Evolutionary conservation across 208 protist species (phyloP).

Genomic region (Wallacemonas collosoma): DNA sequence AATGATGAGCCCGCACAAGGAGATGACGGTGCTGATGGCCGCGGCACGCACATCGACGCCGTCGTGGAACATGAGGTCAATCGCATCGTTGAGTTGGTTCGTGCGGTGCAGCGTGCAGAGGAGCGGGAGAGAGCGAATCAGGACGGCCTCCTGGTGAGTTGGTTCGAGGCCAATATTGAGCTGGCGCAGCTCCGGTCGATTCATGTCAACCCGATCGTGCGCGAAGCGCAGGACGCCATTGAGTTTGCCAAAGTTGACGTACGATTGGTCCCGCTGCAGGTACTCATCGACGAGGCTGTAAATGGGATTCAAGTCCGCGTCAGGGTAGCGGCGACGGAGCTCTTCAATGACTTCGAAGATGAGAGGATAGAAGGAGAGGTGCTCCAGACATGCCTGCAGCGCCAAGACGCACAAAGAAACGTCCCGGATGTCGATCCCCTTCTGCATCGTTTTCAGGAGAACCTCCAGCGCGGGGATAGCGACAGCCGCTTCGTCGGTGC

Average conservation of each 20-base stretch:
- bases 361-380: constrained; percentile 44
- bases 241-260: constrained; percentile 73
- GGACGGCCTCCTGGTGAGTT: constrained; percentile 32
- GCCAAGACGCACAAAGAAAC: constrained; percentile 30
- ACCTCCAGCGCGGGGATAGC: constrained; percentile 31
- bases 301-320: constrained; percentile 42
- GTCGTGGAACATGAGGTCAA: constrained; percentile 84
- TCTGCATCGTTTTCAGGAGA: constrained; percentile 27
- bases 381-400: constrained; percentile 46
- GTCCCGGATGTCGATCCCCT: constrained; percentile 27
- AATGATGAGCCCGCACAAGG: constrained; percentile 72
- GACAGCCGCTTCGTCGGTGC: constrained; percentile 36
- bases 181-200: constrained; percentile 36
- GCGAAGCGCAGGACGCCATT: constrained; percentile 75
- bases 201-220: constrained; percentile 33
- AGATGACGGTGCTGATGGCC: constrained; percentile 63
- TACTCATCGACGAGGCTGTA: constrained; percentile 63
- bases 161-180: constrained; percentile 56
- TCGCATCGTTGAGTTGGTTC: constrained; percentile 62
- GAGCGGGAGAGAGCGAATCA: constrained; percentile 73
- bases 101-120: constrained; percentile 71
- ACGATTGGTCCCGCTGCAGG: constrained; percentile 49
- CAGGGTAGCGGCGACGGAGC: constrained; percentile 57
- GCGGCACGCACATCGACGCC: constrained; percentile 54
- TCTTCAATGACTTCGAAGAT: constrained; percentile 64